Evolutionary conservation across 352 stramenopile species (phyloP).

Genomic region (Thraustochytrium striatum): DNA sequence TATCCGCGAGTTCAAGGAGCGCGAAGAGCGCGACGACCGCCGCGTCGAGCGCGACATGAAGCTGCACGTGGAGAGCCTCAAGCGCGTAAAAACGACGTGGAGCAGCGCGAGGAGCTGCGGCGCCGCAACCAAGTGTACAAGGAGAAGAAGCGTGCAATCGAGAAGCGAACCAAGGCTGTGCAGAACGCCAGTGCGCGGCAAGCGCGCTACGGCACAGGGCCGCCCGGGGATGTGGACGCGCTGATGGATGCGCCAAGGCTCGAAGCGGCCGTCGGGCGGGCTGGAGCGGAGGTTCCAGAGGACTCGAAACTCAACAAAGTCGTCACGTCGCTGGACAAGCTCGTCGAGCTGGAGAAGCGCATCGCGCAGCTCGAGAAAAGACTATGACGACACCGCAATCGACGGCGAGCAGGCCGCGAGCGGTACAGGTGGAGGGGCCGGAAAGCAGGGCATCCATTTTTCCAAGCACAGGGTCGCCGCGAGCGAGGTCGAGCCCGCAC

Average conservation of each 20-base stretch:
- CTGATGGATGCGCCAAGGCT: not conserved
- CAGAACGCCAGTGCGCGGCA: not conserved
- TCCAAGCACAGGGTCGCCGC: constrained; percentile 19
- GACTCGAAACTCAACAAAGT: not conserved
- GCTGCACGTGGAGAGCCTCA: constrained; percentile 76
- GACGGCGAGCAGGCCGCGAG: not conserved
- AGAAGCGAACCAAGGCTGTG: not conserved
- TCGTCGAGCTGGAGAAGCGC: constrained; percentile 79
- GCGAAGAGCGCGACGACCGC: constrained; percentile 63
- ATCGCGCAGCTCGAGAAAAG: constrained; percentile 70
- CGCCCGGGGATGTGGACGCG: not conserved
- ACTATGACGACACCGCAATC: not conserved
- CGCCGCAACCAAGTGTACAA: constrained; percentile 19
- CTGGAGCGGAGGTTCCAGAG: no score
- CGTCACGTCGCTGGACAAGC: constrained; percentile 62
- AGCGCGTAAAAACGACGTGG: constrained; percentile 58
- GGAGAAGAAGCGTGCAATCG: constrained; percentile 3
- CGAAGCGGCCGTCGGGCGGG: no score
- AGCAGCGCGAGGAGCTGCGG: not conserved
- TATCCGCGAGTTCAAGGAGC: constrained; percentile 71
- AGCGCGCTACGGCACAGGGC: not conserved
- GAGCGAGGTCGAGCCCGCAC: constrained; percentile 8
- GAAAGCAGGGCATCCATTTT: constrained; percentile 3
- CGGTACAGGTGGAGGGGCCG: not conserved
- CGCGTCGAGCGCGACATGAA: constrained; percentile 76